Evolutionary conservation across 1,139 yeast genomes (phyloP), one percentile per base, ranked within the genome.

Genomic region (Trichomonascaceae sp.): DNA sequence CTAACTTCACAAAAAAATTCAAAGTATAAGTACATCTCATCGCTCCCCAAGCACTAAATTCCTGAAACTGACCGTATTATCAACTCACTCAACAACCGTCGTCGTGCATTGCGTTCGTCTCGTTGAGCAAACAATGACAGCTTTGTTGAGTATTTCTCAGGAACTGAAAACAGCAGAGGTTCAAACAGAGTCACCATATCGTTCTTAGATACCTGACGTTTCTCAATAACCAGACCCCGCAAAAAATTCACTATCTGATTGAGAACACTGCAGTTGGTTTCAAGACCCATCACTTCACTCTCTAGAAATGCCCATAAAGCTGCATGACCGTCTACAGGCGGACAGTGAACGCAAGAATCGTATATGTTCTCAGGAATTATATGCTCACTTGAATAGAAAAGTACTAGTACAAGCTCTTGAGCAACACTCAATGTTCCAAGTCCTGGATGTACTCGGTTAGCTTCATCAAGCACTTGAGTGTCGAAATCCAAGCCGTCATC

Each of bases 311-410:
- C 53, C 53, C 48, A 50, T 19, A 45, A 18, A 2, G 24, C 19
- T 20, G 44, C 38, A n/a, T 44, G 49, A 20, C 49, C 53, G 5
- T 20, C 49, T 19, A 30, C 49, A 4, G 49, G 46, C 36, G 45
- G 18, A 55, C 53, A 19, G 56, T 39, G 39, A 58, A 56, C 38
- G 24, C 44, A 49, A 12, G 32, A 27, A 7, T 49, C 47, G 7
- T 72, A 66, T 41, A 71, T 60, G 30, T 71, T 73, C 17, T 58
- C 63, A 0, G 76, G 70, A 12, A 77, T 66, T 9, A 77, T 63
- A 2, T 77, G 77, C 19, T 74, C 78, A 18, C 75, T 73, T 10
- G 75, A 57, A 55, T 70, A 66, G 24, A 63, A 58, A 55, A 77
- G 58, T 3, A 77, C 52, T 2, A 71, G 54, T 10, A 73, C 36